Conservation (phyloP, 2,329 filamentous ascomycete species). For the Calonectria pseudoturangicola region DNA sequence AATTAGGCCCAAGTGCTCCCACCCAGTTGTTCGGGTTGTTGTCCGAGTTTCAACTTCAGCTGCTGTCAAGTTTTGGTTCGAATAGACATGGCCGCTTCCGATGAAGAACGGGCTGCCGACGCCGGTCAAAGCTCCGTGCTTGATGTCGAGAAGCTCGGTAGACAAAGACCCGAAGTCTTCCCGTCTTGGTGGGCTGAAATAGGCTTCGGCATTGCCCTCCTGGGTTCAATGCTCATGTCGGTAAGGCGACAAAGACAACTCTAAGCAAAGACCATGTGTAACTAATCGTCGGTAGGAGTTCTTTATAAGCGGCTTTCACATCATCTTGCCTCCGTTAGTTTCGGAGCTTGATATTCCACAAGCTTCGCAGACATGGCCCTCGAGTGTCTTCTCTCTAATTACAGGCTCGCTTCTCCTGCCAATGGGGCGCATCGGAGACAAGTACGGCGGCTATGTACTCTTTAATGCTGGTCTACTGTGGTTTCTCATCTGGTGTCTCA, state of each 20-base stretch:
- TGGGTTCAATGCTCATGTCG: conserved; percentile 53
- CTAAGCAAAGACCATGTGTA: conserved; percentile 26
- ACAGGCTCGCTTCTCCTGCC: conserved; percentile 77
- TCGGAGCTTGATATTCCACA: conserved; percentile 78
- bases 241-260: conserved; percentile 39
- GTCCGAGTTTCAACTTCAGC: neutral
- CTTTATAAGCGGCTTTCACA: conserved; percentile 54
- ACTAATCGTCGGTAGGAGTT: conserved; percentile 47
- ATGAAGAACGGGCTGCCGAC: conserved; percentile 43
- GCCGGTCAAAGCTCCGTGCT: conserved; percentile 36
- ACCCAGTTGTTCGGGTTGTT: neutral
- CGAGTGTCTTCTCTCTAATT: conserved; percentile 75
- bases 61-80: neutral
- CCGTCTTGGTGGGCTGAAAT: conserved; percentile 51
- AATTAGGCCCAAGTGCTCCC: neutral
- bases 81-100: conserved; percentile 39
- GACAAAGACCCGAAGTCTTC: conserved; percentile 51
- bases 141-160: conserved; percentile 53
- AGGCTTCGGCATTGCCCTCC: conserved; percentile 50
- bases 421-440: conserved; percentile 77
- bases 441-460: conserved; percentile 76
- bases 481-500: conserved; percentile 81
- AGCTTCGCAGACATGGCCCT: conserved; percentile 78
- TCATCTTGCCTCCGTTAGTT: conserved; percentile 79
- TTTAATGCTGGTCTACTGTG: conserved; percentile 77